Percentiles rank a stretch among this genome's conserved stretches.
Conservation (phyloP, 352 stramenopile species). For the Blastocystis sp. region DNA sequence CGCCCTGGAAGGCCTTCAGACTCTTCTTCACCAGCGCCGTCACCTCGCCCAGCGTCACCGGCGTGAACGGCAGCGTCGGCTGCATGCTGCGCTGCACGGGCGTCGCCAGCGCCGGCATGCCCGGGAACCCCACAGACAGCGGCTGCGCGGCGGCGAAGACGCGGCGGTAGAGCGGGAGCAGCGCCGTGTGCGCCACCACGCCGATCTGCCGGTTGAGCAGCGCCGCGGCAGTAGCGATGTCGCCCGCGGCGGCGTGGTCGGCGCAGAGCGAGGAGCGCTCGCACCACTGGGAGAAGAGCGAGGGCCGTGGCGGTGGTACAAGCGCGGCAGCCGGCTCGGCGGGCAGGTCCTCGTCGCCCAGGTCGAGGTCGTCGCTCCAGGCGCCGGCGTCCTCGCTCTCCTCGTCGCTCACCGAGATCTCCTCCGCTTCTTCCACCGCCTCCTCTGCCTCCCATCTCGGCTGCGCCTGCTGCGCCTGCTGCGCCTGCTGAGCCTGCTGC, state of each 20-base stretch:
- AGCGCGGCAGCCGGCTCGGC: constrained; percentile 13
- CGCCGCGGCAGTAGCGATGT: constrained; percentile 91
- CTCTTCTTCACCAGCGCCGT: constrained; percentile 85
- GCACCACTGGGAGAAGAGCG: constrained; percentile 86
- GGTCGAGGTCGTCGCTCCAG: constrained; percentile 79
- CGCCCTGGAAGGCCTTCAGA: constrained; percentile 91
- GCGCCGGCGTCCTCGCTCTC: constrained; percentile 74
- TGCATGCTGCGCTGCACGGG: constrained; percentile 83
- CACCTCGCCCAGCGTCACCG: constrained; percentile 84
- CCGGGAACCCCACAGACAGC: constrained; percentile 81
- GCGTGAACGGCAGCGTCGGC: constrained; percentile 81
- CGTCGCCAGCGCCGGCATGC: constrained; percentile 77
- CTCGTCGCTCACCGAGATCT: constrained; percentile 74
- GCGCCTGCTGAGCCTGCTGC: too few species aligned
- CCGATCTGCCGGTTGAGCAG: constrained; percentile 96
- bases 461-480: too few species aligned
- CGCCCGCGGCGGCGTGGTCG: constrained; percentile 92
- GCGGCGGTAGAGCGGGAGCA: background rate
- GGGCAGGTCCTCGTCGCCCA: constrained; percentile 73
- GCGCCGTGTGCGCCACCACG: constrained; percentile 83
- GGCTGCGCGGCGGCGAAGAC: constrained; percentile 72
- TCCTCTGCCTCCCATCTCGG: background rate
- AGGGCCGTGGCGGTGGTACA: constrained; percentile 80
- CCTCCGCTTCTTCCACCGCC: background rate
- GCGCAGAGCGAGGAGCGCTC: constrained; percentile 91